Conservation (phyloP, 2,329 filamentous ascomycete genomes). For the Truncatella angustata region DNA sequence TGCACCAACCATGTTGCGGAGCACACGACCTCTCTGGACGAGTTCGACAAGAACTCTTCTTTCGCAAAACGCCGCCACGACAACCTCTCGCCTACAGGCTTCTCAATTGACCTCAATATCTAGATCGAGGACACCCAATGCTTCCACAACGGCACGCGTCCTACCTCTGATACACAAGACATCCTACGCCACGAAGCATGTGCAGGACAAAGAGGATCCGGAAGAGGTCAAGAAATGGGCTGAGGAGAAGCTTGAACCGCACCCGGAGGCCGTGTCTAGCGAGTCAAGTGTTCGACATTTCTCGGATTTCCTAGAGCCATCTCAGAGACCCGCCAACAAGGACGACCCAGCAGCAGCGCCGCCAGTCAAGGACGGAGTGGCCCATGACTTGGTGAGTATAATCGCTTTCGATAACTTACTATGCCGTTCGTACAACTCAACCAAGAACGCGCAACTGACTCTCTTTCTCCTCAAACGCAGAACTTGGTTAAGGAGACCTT, state of each 20-base stretch:
- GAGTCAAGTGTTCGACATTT: conserved; percentile 55
- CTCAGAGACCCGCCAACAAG: too few relatives aligned
- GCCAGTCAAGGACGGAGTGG: conserved; percentile 33
- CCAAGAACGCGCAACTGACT: too few relatives aligned
- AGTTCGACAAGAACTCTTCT: conserved; percentile 18
- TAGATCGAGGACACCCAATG: conserved; percentile 2
- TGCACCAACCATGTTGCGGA: conserved; percentile 24
- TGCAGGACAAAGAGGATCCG: conserved; percentile 42
- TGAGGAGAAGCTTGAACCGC: conserved; percentile 53
- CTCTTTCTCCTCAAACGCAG: too few relatives aligned
- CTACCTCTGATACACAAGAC: conserved; percentile 20
- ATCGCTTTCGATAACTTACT: not conserved
- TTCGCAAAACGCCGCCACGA: conserved; percentile 11
- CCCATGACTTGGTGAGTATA: conserved; percentile 53
- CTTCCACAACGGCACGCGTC: conserved; percentile 1
- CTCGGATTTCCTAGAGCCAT: conserved; percentile 36
- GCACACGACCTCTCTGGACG: conserved; percentile 20
- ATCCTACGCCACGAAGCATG: conserved; percentile 25
- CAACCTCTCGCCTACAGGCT: conserved; percentile 8
- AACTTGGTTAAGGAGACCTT: conserved; percentile 69
- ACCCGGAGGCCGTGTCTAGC: conserved; percentile 59
- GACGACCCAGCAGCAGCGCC: conserved; percentile 16
- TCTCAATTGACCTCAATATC: conserved; percentile 1
- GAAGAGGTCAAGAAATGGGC: conserved; percentile 55
- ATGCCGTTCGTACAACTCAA: too few relatives aligned